Evolutionary conservation across 495 filamentous ascomycete species (phyloP).

Genomic region (Aspergillus diversus): DNA sequence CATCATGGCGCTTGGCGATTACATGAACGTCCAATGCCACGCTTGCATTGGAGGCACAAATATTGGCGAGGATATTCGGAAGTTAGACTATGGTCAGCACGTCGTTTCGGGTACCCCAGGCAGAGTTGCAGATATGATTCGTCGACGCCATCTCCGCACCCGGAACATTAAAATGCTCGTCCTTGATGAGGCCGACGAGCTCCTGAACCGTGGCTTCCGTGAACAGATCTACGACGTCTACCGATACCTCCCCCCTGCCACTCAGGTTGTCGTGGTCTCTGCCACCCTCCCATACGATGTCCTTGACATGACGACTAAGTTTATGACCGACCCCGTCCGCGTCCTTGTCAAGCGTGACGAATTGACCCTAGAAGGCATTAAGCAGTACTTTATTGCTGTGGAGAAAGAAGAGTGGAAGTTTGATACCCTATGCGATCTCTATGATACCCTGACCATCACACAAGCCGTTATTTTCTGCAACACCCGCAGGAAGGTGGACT

Average conservation of each 20-base stretch:
- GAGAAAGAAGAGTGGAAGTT: conserved; percentile 99
- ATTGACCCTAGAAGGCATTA: conserved; percentile 95
- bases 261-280: conserved; percentile 96
- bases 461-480: conserved; percentile 99
- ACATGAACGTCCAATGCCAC: conserved; percentile 99
- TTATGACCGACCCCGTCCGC: conserved; percentile 98
- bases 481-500: conserved; percentile 98
- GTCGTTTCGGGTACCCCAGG: conserved; percentile 96
- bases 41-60: conserved; percentile 98
- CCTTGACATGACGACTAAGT: conserved; percentile 98
- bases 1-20: conserved; percentile 95
- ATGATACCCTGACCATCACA: conserved; percentile 98
- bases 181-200: conserved; percentile 95
- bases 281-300: conserved; percentile 98
- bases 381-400: conserved; percentile 99
- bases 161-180: conserved; percentile 99
- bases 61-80: conserved; percentile 95
- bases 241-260: conserved; percentile 92
- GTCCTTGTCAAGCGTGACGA: conserved; percentile 99
- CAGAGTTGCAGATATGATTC: conserved; percentile 98
- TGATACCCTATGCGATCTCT: conserved; percentile 98
- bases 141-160: conserved; percentile 89
- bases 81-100: conserved; percentile 94
- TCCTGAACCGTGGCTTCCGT: conserved; percentile 89
- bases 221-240: conserved; percentile 99